A percentile compares a stretch with the other conserved stretches of the same genome.
phyloP scores from a whole-genome alignment of 148 eudicot species.

The Persicaria maculosa region DNA sequence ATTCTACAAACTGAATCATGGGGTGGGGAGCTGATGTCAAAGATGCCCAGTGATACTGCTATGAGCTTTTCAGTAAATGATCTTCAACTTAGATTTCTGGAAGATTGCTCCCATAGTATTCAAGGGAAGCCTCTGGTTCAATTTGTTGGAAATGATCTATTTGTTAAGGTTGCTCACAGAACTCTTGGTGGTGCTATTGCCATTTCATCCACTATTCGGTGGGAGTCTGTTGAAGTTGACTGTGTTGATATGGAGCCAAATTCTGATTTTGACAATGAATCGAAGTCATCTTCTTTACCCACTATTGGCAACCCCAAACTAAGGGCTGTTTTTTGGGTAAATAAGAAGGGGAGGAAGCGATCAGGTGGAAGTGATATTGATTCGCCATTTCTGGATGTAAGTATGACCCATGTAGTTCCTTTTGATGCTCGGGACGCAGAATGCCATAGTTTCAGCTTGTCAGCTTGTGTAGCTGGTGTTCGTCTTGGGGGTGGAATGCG shows the following conservation, averaged over 20 bases:
- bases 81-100: slow-evolving; percentile 68
- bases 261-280: neutral
- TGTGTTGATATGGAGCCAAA: slow-evolving; percentile 54
- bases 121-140: slow-evolving; percentile 68
- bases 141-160: slow-evolving; percentile 67
- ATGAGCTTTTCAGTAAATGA: slow-evolving; percentile 57
- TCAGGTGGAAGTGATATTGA: slow-evolving; percentile 21
- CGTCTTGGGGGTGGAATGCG: slow-evolving; percentile 94
- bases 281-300: neutral
- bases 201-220: slow-evolving; percentile 60
- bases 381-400: slow-evolving; percentile 60
- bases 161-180: slow-evolving; percentile 66
- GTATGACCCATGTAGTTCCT: slow-evolving; percentile 71
- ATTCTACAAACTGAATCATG: slow-evolving; percentile 29
- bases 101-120: slow-evolving; percentile 38
- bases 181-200: slow-evolving; percentile 91
- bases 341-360: slow-evolving; percentile 32
- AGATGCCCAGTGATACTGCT: slow-evolving; percentile 91
- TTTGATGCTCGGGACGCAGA: slow-evolving; percentile 57
- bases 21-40: slow-evolving; percentile 50
- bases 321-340: slow-evolving; percentile 90
- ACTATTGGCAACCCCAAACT: slow-evolving; percentile 43
- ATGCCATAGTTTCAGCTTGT: slow-evolving; percentile 76
- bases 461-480: slow-evolving; percentile 83
- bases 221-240: slow-evolving; percentile 76